Percentiles rank a stretch among this genome's conserved stretches.
phyloP scores from a whole-genome alignment of 176 grass and related monocot species.

The Thalia dealbata region DNA sequence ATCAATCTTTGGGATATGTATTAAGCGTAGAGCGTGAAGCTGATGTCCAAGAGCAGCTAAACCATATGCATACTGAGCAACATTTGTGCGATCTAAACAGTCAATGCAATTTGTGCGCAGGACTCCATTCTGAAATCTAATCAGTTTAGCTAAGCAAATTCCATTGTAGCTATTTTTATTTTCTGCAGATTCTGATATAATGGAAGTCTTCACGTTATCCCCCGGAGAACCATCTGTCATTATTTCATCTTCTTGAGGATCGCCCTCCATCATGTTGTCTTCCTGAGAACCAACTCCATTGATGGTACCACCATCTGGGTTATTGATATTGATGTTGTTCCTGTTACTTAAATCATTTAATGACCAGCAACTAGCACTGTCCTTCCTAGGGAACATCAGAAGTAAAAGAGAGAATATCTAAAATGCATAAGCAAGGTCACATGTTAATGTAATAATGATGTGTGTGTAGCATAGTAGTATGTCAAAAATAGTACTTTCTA shows the following conservation, averaged over 20 bases:
- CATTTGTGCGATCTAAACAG: conserved; percentile 94
- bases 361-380: background rate
- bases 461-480: background rate
- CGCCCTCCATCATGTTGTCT: conserved; percentile 40
- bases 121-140: conserved; percentile 68
- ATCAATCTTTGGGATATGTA: conserved; percentile 48
- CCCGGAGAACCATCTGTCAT: conserved; percentile 43
- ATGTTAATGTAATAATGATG: background rate
- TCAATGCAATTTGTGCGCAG: conserved; percentile 92
- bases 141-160: conserved; percentile 28
- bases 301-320: conserved; percentile 31
- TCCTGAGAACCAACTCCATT: conserved; percentile 48
- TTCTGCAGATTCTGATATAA: conserved; percentile 45
- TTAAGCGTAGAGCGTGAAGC: conserved; percentile 45
- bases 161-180: conserved; percentile 38
- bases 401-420: background rate
- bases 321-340: conserved; percentile 8
- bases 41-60: conserved; percentile 87
- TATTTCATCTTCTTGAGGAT: conserved; percentile 59
- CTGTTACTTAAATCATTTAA: conserved; percentile 20
- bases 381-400: background rate
- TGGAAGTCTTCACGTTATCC: conserved; percentile 43
- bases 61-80: conserved; percentile 86
- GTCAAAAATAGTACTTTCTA: background rate
- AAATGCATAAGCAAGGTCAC: background rate